A percentile compares a stretch with the other conserved stretches of the same genome.
These are phyloP conservation scores for Emergomyces africanus DNA, from an alignment of 2,329 filamentous ascomycete genomes.

Conservation along the genomic window DNA sequence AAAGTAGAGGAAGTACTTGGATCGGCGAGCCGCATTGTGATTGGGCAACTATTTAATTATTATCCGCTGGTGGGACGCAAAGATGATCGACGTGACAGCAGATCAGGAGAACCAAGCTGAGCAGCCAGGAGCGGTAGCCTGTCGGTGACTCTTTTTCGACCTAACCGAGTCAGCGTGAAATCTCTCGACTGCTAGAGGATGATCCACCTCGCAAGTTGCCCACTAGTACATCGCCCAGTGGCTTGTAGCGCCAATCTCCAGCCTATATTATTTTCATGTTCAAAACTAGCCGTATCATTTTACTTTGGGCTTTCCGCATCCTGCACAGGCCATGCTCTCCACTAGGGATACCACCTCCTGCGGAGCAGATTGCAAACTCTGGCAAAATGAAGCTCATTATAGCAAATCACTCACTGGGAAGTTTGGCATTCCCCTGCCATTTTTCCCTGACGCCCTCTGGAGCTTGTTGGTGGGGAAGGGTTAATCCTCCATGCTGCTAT, in stretches of 20 bases:
- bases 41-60: neutral
- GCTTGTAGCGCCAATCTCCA: neutral
- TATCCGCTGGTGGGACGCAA: slow-evolving; percentile 1
- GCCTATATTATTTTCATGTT: neutral
- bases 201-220: neutral
- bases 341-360: slow-evolving; percentile 4
- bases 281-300: slow-evolving; percentile 1
- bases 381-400: neutral
- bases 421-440: slow-evolving; percentile 1
- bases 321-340: slow-evolving; percentile 1
- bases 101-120: slow-evolving; percentile 4
- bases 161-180: neutral
- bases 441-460: neutral
- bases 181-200: slow-evolving; percentile 1
- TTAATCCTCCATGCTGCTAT: neutral
- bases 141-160: neutral
- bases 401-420: neutral
- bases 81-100: slow-evolving; percentile 4
- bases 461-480: neutral
- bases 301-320: neutral
- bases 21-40: neutral
- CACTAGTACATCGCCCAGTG: neutral
- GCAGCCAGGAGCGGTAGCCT: neutral
- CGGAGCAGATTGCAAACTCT: slow-evolving; percentile 3
- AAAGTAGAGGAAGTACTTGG: neutral